Conservation (phyloP, 139 green algal genomes). For the Picochlorum sp. region DNA sequence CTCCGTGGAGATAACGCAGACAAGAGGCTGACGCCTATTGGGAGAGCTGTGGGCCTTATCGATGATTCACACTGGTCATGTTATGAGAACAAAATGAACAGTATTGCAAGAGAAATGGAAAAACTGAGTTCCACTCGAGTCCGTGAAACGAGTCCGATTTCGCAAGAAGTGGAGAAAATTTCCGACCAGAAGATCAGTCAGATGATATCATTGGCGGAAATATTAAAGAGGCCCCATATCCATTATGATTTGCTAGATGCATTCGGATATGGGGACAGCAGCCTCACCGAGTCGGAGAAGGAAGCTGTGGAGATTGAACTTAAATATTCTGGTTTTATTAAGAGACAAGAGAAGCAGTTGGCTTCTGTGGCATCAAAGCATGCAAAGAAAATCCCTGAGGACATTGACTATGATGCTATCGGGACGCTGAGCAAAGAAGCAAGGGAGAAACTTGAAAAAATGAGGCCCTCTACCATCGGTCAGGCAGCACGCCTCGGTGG, state of each 20-base stretch:
- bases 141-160: conserved; percentile 26
- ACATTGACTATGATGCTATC: conserved; percentile 72
- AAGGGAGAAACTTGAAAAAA: conserved; percentile 80
- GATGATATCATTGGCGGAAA: conserved; percentile 60
- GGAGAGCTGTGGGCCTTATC: conserved; percentile 76
- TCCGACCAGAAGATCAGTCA: conserved; percentile 50
- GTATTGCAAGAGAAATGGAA: conserved; percentile 58
- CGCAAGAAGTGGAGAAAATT: conserved; percentile 29
- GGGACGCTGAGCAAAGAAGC: conserved; percentile 76
- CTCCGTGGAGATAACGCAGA: conserved; percentile 94
- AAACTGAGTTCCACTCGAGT: conserved; percentile 56
- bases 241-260: conserved; percentile 70
- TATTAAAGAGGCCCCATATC: conserved; percentile 82
- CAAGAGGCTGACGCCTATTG: conserved; percentile 79
- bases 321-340: conserved; percentile 96
- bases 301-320: conserved; percentile 90
- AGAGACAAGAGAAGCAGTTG: conserved; percentile 72
- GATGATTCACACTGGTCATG: conserved; percentile 62
- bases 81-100: conserved; percentile 56
- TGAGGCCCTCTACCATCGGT: conserved; percentile 73
- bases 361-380: conserved; percentile 47
- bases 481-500: conserved; percentile 86
- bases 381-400: conserved; percentile 47
- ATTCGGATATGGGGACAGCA: conserved; percentile 28
- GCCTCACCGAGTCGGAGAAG: conserved; percentile 45